Percentiles rank a stretch among this genome's conserved stretches.
Conservation (phyloP, 768 basidiomycete genomes). For the Tylopilus subfusipes region DNA sequence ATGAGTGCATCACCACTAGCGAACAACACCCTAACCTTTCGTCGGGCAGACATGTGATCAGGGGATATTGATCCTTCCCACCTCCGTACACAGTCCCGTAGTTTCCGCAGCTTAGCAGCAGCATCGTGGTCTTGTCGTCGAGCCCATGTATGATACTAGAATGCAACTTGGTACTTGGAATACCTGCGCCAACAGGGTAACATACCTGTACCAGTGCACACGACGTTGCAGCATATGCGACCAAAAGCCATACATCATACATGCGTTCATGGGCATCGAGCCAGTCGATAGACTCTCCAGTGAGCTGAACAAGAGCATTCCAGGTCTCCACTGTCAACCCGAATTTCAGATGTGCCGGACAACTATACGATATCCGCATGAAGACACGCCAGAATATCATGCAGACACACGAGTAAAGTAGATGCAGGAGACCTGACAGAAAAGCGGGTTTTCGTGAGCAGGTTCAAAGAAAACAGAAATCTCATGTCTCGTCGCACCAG, state of each 20-base stretch:
- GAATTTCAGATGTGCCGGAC: constrained; percentile 88
- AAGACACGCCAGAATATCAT: constrained; percentile 99
- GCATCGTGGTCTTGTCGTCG: constrained; percentile 76
- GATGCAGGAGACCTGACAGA: constrained; percentile 72
- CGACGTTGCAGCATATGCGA: constrained; percentile 83
- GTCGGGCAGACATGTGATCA: constrained; percentile 92
- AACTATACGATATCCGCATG: constrained; percentile 94
- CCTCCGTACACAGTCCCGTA: constrained; percentile 79
- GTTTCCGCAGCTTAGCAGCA: constrained; percentile 66
- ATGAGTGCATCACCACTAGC: neutral
- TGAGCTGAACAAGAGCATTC: constrained; percentile 67
- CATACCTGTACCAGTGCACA: constrained; percentile 88
- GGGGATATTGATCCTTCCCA: constrained; percentile 88
- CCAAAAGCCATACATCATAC: constrained; percentile 85
- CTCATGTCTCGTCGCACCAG: constrained; percentile 48
- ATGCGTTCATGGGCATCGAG: constrained; percentile 73
- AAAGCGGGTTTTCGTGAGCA: constrained; percentile 1
- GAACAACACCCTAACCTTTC: constrained; percentile 57
- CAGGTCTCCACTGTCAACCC: constrained; percentile 77
- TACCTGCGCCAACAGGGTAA: constrained; percentile 2
- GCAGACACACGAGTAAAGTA: constrained; percentile 83
- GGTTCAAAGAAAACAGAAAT: neutral
- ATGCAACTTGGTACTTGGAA: constrained; percentile 9
- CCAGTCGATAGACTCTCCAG: constrained; percentile 86
- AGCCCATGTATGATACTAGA: constrained; percentile 91